Percentiles rank a stretch among this genome's conserved stretches.
These are phyloP conservation scores for California macrophylla DNA, from an alignment of 441 rosid genomes.

Conservation along the genomic window DNA sequence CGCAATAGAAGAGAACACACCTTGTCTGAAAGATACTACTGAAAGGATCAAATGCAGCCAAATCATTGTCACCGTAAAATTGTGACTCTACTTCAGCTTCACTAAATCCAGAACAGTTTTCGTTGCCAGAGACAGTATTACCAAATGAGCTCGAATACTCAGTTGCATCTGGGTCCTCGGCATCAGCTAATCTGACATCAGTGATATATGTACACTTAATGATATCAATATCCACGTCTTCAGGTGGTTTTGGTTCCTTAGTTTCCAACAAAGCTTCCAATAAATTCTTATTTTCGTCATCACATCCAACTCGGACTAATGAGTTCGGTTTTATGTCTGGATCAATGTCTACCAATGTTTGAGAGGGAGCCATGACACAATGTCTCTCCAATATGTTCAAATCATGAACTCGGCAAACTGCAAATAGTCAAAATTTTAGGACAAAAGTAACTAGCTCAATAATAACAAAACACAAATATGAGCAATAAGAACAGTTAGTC, in stretches of 20 bases:
- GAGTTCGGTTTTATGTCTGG: slow-evolving; percentile 22
- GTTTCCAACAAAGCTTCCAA: slow-evolving; percentile 20
- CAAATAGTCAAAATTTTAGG: background rate
- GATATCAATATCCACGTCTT: slow-evolving; percentile 52
- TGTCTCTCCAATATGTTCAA: slow-evolving; percentile 8
- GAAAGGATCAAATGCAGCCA: slow-evolving; percentile 47
- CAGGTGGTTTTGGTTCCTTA: slow-evolving; percentile 23
- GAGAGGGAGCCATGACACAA: slow-evolving; percentile 25
- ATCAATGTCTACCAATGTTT: slow-evolving; percentile 32
- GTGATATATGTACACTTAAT: slow-evolving; percentile 26
- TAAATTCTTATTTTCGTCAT: slow-evolving; percentile 25
- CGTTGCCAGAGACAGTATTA: slow-evolving; percentile 44
- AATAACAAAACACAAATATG: background rate
- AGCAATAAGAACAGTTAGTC: background rate
- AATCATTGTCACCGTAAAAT: slow-evolving; percentile 43
- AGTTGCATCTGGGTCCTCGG: slow-evolving; percentile 73
- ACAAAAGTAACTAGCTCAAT: background rate
- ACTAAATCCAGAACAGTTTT: slow-evolving; percentile 39
- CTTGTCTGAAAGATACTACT: slow-evolving; percentile 46
- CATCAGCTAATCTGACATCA: slow-evolving; percentile 20
- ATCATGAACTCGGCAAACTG: background rate
- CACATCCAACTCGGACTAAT: slow-evolving; percentile 22
- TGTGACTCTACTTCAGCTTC: slow-evolving; percentile 78
- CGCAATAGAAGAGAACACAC: slow-evolving; percentile 27
- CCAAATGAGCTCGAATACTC: slow-evolving; percentile 91